Evolutionary conservation across 352 stramenopile species (phyloP), one percentile per base, ranked within the genome.

Genomic region (Thalassiosira mediterranea): DNA sequence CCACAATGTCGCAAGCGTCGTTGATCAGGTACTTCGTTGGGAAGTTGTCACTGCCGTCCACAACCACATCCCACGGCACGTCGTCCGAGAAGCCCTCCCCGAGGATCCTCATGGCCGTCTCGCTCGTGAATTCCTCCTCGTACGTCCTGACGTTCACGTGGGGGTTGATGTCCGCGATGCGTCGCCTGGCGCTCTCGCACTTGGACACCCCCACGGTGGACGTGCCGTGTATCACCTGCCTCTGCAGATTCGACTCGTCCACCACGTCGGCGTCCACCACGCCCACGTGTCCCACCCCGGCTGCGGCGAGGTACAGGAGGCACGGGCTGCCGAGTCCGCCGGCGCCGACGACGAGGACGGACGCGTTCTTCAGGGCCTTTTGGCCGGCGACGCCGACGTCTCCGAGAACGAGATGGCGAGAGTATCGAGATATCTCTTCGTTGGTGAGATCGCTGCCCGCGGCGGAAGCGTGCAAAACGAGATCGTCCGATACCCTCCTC

Each of bases 21-120:
- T 89, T 87, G 32, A 95, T 90, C 21, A 98, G 86, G 72, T 98
- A 98, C 34, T 97, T 96, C 15, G 96, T 98, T 5, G 87, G 83
- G 42, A 97, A 95, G 68, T 99, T 99, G 71, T 99, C 96, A 15
- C 91, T 97, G 2, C 95, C 95, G 79, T 99, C 96, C 7, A 98
- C 76, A 2, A 98, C 92, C 4, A 98, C 84, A 82, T 98, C 93
- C 76, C 84, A 92, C 15, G 37, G 32, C 32, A 67, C 66, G 44
- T 44, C 52, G n/a, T 66, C 28, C 0, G 70, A 74, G 49, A 87
- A 90, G 17, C 81, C 84, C 26, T 77, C 70, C 23, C 58, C 46
- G 0, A 92, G 26, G 49, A 92, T 92, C 76, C 51, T 44, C 32
- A 80, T 54, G 11, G 84, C 84, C 26, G 79, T 89, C 28, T 78